These are phyloP conservation scores for Carex cristatella DNA, from an alignment of 176 grass and related monocot genomes.

Conservation along the genomic window DNA sequence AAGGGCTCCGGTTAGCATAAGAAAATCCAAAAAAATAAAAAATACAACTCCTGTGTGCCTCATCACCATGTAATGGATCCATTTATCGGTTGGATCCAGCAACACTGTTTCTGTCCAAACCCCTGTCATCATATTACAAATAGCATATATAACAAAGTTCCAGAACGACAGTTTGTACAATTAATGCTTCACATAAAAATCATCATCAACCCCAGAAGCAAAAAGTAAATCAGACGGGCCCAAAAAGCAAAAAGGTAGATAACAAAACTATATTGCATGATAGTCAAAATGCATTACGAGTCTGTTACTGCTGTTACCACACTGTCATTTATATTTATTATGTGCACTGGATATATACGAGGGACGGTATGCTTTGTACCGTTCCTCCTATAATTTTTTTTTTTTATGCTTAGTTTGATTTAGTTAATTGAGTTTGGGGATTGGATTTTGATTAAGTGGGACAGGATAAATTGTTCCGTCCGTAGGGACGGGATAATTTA, in stretches of 20 bases:
- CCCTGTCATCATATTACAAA: slow-evolving; percentile 43
- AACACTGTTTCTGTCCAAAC: slow-evolving; percentile 60
- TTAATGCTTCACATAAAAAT: neutral
- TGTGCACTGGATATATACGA: too few relatives aligned
- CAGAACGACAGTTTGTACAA: neutral
- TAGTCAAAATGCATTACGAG: neutral
- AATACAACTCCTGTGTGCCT: slow-evolving; percentile 68
- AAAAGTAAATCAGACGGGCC: neutral
- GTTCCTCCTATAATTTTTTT: too few relatives aligned
- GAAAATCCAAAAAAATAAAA: slow-evolving; percentile 70
- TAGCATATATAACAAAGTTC: neutral
- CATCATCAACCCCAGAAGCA: neutral
- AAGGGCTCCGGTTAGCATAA: slow-evolving; percentile 59
- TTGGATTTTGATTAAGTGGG: too few relatives aligned
- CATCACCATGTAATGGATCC: slow-evolving; percentile 65
- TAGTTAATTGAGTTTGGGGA: too few relatives aligned
- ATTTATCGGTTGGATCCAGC: slow-evolving; percentile 52
- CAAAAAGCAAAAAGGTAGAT: neutral
- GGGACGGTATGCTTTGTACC: too few relatives aligned
- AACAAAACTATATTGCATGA: neutral
- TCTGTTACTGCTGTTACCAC: neutral
- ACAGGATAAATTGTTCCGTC: too few relatives aligned
- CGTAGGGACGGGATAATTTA: too few relatives aligned
- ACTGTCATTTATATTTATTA: too few relatives aligned
- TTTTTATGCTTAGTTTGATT: too few relatives aligned